phyloP scores from a whole-genome alignment of 352 stramenopile species.

The Phytophthora ohioensis region DNA sequence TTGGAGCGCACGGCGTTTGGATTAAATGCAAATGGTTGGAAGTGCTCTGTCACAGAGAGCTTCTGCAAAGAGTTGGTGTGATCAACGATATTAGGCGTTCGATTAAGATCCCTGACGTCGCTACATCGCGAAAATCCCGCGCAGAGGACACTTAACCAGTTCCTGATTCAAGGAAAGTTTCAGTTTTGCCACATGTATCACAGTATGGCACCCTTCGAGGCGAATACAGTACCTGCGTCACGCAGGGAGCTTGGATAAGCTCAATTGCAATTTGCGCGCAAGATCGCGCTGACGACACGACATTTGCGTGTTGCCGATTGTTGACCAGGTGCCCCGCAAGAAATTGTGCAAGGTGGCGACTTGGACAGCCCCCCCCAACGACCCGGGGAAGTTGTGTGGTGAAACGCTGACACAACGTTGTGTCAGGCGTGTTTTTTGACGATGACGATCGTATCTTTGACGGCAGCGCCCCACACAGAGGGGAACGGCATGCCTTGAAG shows the following conservation, averaged over 20 bases:
- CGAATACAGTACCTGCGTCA: no score
- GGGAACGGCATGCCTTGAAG: not conserved
- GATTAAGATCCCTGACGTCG: constrained; percentile 25
- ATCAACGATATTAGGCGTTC: not conserved
- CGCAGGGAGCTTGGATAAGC: no score
- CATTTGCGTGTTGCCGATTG: not conserved
- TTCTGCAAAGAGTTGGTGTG: no score
- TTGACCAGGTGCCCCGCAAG: constrained; percentile 8
- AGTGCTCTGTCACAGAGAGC: no score
- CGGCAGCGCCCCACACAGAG: not conserved
- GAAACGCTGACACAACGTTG: constrained; percentile 2
- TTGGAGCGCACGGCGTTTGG: not conserved
- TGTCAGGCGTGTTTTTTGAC: constrained; percentile 1
- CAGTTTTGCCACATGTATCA: no score
- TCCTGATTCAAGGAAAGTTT: not conserved
- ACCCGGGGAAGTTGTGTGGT: not conserved
- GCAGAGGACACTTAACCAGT: not conserved
- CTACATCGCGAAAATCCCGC: constrained; percentile 20
- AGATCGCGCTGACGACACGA: not conserved
- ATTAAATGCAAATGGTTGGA: no score
- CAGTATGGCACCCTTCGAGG: no score
- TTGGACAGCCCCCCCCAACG: not conserved
- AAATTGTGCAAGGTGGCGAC: constrained; percentile 12
- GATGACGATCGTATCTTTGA: not conserved
- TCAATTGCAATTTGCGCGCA: not conserved